These are phyloP conservation scores for Fusarium longipes DNA, from an alignment of 2,329 filamentous ascomycete genomes.

Conservation along the genomic window DNA sequence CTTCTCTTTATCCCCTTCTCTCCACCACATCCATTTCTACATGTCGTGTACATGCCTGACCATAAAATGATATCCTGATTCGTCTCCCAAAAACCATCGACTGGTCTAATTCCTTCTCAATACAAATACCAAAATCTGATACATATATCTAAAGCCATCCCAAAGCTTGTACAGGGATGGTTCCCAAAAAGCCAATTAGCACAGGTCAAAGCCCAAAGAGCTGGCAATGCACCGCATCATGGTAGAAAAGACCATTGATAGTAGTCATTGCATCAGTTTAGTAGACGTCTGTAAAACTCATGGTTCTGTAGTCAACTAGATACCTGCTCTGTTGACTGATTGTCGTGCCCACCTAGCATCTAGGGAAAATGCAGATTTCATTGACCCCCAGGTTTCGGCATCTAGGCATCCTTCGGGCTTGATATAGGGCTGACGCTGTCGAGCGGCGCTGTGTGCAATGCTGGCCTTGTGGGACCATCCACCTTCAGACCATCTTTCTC, in stretches of 20 bases:
- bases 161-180: constrained; percentile 41
- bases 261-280: constrained; percentile 16
- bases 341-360: neutral
- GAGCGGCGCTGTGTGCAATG: constrained; percentile 86
- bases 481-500: constrained; percentile 62
- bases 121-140: constrained; percentile 27
- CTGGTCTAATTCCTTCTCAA: constrained; percentile 15
- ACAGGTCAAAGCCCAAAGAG: neutral
- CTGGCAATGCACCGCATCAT: neutral
- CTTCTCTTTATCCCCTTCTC: constrained; percentile 25
- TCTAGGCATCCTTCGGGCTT: constrained; percentile 52
- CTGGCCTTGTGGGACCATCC: constrained; percentile 73
- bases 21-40: constrained; percentile 6
- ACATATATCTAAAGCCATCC: constrained; percentile 38
- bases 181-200: constrained; percentile 9
- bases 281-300: constrained; percentile 11
- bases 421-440: constrained; percentile 72
- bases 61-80: constrained; percentile 1
- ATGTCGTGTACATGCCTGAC: constrained; percentile 36
- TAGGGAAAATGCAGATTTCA: neutral
- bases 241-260: neutral
- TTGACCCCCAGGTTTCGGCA: neutral
- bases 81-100: constrained; percentile 3
- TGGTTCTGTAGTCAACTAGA: constrained; percentile 41
- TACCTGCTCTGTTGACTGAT: constrained; percentile 45